A percentile compares a stretch with the other conserved stretches of the same genome.
These are phyloP conservation scores for Penicillium malachiteum DNA, from an alignment of 495 filamentous ascomycete genomes.

Conservation along the genomic window DNA sequence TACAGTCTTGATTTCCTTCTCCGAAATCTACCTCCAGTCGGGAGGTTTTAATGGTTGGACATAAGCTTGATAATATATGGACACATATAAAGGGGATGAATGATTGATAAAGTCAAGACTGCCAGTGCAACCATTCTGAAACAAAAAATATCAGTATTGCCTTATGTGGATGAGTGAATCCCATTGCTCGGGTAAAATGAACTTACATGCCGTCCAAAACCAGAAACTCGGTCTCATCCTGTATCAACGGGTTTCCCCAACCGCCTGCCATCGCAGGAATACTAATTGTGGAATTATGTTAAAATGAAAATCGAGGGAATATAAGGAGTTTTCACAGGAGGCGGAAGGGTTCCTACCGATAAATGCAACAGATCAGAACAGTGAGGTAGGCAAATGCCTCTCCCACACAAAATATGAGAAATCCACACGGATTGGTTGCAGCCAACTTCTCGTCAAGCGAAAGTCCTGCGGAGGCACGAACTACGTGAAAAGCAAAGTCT, in stretches of 20 bases:
- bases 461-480: slow-evolving; percentile 31
- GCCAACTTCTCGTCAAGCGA: slow-evolving; percentile 19
- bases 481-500: slow-evolving; percentile 47
- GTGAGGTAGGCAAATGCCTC: slow-evolving; percentile 56
- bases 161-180: background rate
- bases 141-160: background rate
- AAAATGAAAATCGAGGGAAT: too few relatives aligned
- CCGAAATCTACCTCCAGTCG: too few relatives aligned
- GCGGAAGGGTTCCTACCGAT: slow-evolving; percentile 56
- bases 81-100: background rate
- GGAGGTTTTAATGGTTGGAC: too few relatives aligned
- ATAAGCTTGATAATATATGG: background rate
- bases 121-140: background rate
- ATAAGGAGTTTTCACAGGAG: too few relatives aligned
- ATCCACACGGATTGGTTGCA: slow-evolving; percentile 26
- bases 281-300: slow-evolving; percentile 20
- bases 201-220: slow-evolving; percentile 61
- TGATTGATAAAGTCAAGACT: background rate
- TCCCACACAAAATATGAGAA: slow-evolving; percentile 51
- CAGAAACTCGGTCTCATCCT: slow-evolving; percentile 62
- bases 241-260: slow-evolving; percentile 67
- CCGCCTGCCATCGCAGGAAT: slow-evolving; percentile 67
- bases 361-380: slow-evolving; percentile 65
- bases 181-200: slow-evolving; percentile 25
- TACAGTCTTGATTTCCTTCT: too few relatives aligned